phyloP scores from a whole-genome alignment of 768 basidiomycete species.

The Auricularia cornea region DNA sequence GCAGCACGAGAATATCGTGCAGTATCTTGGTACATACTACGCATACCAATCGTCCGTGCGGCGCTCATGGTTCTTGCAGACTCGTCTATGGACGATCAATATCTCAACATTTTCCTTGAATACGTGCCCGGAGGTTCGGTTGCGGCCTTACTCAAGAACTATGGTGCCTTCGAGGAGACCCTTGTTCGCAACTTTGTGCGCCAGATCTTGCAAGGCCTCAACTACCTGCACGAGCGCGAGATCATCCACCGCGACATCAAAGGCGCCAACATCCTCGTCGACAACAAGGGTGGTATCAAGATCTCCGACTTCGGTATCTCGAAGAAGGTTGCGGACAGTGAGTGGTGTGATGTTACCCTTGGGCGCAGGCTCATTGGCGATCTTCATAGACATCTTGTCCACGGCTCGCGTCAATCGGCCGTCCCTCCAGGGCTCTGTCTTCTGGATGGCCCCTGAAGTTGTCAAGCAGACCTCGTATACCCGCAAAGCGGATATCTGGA shows the following conservation, averaged over 20 bases:
- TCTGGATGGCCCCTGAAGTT: slow-evolving; percentile 99
- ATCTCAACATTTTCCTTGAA: slow-evolving; percentile 93
- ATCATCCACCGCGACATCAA: slow-evolving; percentile 99
- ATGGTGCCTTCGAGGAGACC: slow-evolving; percentile 90
- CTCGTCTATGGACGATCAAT: slow-evolving; percentile 85
- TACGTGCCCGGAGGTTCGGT: slow-evolving; percentile 96
- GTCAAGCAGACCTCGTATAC: slow-evolving; percentile 94
- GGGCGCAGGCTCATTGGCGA: too few relatives aligned
- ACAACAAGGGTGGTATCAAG: slow-evolving; percentile 96
- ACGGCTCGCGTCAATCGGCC: slow-evolving; percentile 66
- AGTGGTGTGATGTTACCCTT: slow-evolving; percentile 34
- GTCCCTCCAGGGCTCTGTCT: slow-evolving; percentile 94
- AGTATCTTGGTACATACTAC: slow-evolving; percentile 86
- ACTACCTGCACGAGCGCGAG: slow-evolving; percentile 85
- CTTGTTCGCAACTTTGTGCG: slow-evolving; percentile 88
- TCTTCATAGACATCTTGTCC: slow-evolving; percentile 22
- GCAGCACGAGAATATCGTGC: slow-evolving; percentile 94
- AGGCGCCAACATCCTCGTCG: slow-evolving; percentile 95
- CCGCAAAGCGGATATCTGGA: slow-evolving; percentile 92
- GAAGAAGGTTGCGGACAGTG: slow-evolving; percentile 94
- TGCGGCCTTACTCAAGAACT: slow-evolving; percentile 77
- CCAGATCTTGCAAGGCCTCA: slow-evolving; percentile 81
- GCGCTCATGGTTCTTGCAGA: slow-evolving; percentile 38
- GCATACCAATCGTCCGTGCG: not conserved
- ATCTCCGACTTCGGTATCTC: slow-evolving; percentile 97